Evolutionary conservation across 2,329 filamentous ascomycete genomes (phyloP).

Genomic region (Xylaria sp.): DNA sequence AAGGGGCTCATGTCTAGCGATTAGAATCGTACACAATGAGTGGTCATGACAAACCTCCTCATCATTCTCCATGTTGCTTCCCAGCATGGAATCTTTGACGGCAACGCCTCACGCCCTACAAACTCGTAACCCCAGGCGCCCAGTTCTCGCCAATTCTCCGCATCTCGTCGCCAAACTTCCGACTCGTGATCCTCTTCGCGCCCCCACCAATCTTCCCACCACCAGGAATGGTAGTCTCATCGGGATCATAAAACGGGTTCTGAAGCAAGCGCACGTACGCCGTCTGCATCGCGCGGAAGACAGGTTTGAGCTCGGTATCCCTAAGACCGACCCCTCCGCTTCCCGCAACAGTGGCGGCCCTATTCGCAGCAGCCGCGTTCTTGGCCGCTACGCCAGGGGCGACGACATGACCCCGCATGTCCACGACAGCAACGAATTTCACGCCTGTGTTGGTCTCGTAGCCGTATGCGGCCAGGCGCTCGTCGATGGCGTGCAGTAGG

Average conservation of each 20-base stretch:
- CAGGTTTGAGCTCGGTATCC: constrained; percentile 82
- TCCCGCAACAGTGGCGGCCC: constrained; percentile 24
- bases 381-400: constrained; percentile 6
- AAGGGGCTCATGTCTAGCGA: background rate
- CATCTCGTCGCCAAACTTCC: constrained; percentile 75
- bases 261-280: constrained; percentile 84
- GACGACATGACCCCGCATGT: constrained; percentile 70
- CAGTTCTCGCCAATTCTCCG: constrained; percentile 79
- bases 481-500: constrained; percentile 87
- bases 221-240: constrained; percentile 65
- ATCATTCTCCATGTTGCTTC: background rate
- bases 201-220: constrained; percentile 42
- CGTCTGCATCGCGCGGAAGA: constrained; percentile 87
- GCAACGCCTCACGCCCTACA: constrained; percentile 37
- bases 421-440: constrained; percentile 83
- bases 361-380: background rate
- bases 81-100: background rate
- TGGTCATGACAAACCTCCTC: background rate
- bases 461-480: constrained; percentile 87
- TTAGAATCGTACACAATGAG: background rate
- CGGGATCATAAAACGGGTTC: constrained; percentile 92
- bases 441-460: constrained; percentile 95
- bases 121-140: constrained; percentile 63
- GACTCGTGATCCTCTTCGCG: constrained; percentile 72
- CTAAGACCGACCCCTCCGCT: constrained; percentile 59